Evolutionary conservation across 345 rosid species (phyloP), one percentile per base, ranked within the genome.

Genomic region (Rhodamnia rubescens): DNA sequence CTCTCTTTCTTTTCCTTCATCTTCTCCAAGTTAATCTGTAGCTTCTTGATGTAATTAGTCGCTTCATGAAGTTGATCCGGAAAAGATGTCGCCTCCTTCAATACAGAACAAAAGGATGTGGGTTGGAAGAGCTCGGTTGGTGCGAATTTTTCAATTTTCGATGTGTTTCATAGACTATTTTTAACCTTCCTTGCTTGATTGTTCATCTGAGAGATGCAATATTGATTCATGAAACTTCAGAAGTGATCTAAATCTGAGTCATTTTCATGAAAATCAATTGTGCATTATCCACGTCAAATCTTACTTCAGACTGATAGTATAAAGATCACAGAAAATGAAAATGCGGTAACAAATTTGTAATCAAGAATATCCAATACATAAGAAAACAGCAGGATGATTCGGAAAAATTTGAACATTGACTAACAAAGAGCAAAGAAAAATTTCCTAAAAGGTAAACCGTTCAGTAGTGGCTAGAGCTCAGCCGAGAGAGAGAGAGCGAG

Each of bases 31-130:
- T 90, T 91, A 18, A 54, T 86, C 88, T 92, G 92, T 64, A 92
- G 55, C 91, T 83, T 87, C 53, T 90, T 92, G 85, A 93, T 92
- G 90, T 93, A 92, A 16, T 86, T 92, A 27, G 88, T 85, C 1
- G 94, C 94, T 50, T 91, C 90, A 13, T 85, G 89, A n/a, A 93
- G 86, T 54, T 90, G 96, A 85, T 93, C 84, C 1, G 84, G 59
- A 44, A 85, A n/a, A 16, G 87, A 85, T 21, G 59, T 27, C 58
- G 29, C 74, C 50, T 85, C 84, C 75, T 57, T 69, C 13, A 9
- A 69, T 18, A 69, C 80, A 69, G 7, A 18, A 69, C 18, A 20
- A 8, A 69, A 9, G 20, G 42, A 18, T 32, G 13, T 15, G 74
- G 36, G 42, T 36, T 64, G 36, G 75, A 64, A 64, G 42, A 29